phyloP scores from a whole-genome alignment of 495 filamentous ascomycete genomes.

The Ramalina peruviana region DNA sequence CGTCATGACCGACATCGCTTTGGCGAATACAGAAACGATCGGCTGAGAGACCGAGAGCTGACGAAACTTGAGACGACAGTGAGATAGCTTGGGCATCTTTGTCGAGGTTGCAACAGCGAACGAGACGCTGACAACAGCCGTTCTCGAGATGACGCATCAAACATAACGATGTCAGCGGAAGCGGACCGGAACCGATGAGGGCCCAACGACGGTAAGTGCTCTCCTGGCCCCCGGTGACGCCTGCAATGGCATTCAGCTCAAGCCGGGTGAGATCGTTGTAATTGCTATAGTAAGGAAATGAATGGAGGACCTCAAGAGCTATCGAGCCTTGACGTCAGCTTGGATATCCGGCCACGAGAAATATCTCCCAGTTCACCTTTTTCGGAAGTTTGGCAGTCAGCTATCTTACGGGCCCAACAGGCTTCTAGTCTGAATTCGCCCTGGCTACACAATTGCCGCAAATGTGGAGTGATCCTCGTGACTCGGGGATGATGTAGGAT shows the following conservation, averaged over 20 bases:
- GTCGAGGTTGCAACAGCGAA: slow-evolving; percentile 22
- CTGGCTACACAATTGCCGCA: slow-evolving; percentile 23
- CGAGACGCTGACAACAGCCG: neutral
- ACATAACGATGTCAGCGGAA: slow-evolving; percentile 28
- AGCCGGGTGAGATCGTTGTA: slow-evolving; percentile 29
- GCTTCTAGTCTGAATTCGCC: slow-evolving; percentile 28
- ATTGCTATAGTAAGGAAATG: slow-evolving; percentile 32
- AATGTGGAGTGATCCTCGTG: slow-evolving; percentile 13
- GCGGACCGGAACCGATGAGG: slow-evolving; percentile 31
- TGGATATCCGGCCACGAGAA: neutral
- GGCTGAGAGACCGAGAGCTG: slow-evolving; percentile 13
- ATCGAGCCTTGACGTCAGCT: neutral
- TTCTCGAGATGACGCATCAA: slow-evolving; percentile 10
- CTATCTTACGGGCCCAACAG: slow-evolving; percentile 23
- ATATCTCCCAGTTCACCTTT: slow-evolving; percentile 3
- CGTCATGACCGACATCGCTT: slow-evolving; percentile 15
- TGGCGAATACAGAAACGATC: slow-evolving; percentile 20
- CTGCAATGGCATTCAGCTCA: slow-evolving; percentile 23
- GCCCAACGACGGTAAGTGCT: slow-evolving; percentile 7
- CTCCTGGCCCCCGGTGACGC: slow-evolving; percentile 6
- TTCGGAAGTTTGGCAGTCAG: neutral
- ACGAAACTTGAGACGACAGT: slow-evolving; percentile 16
- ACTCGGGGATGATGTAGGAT: slow-evolving; percentile 18
- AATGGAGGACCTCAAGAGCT: slow-evolving; percentile 13
- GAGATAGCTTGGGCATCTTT: slow-evolving; percentile 19